These are phyloP conservation scores for Fraxinus sp. DNA, from an alignment of 305 asterid genomes.

Conservation along the genomic window DNA sequence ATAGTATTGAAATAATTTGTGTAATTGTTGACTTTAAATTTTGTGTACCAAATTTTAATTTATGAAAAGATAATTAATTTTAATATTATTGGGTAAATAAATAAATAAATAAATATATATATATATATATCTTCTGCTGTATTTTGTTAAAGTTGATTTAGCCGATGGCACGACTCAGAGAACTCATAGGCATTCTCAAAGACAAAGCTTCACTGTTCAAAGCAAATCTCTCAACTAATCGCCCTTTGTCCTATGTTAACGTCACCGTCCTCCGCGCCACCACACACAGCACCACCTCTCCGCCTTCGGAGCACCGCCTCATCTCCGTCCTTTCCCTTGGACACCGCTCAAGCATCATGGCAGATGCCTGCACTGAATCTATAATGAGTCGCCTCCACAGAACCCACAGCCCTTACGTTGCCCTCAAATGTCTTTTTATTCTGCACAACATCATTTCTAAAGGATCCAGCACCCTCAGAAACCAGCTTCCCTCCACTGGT, in stretches of 20 bases:
- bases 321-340: slow-evolving; percentile 35
- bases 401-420: slow-evolving; percentile 30
- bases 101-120: too few species aligned
- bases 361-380: slow-evolving; percentile 30
- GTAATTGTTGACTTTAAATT: too few species aligned
- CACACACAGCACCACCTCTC: slow-evolving; percentile 27
- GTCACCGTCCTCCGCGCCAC: slow-evolving; percentile 39
- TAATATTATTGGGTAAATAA: too few species aligned
- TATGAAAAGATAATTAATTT: too few species aligned
- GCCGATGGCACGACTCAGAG: slow-evolving; percentile 11
- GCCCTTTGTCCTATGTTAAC: slow-evolving; percentile 19
- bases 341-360: slow-evolving; percentile 13
- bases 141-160: neutral
- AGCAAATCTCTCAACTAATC: slow-evolving; percentile 33
- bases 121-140: neutral
- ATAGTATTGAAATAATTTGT: neutral
- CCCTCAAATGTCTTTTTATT: slow-evolving; percentile 40
- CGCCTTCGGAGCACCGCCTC: slow-evolving; percentile 34
- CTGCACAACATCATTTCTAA: slow-evolving; percentile 30
- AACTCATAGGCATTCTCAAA: slow-evolving; percentile 28
- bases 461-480: slow-evolving; percentile 30
- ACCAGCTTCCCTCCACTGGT: slow-evolving; percentile 23
- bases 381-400: slow-evolving; percentile 40
- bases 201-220: slow-evolving; percentile 39
- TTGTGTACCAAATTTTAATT: too few species aligned